These are phyloP conservation scores for Pseudoneurospora amorphoporcata DNA, from an alignment of 495 filamentous ascomycete genomes.

Conservation along the genomic window DNA sequence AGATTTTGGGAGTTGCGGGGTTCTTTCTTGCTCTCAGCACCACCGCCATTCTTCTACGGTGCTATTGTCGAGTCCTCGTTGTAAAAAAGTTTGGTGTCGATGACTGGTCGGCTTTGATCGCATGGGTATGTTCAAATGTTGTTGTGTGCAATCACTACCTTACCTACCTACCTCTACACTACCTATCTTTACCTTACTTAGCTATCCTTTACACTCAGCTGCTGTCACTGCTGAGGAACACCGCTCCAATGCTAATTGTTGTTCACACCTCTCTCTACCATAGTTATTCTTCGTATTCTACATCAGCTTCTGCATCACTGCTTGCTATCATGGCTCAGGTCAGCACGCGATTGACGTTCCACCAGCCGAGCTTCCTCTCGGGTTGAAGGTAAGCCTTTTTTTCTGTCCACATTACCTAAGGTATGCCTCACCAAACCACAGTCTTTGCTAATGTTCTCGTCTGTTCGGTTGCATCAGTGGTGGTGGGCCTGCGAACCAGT, in stretches of 20 bases:
- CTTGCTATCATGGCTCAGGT: background rate
- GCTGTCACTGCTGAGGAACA: no score
- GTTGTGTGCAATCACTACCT: no score
- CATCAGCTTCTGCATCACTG: background rate
- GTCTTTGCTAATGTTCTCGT: background rate
- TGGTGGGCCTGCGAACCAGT: conserved; percentile 18
- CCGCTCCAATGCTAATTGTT: background rate
- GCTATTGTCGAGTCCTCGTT: background rate
- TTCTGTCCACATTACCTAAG: no score
- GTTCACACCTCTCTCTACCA: background rate
- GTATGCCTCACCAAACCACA: no score
- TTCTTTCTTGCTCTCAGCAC: background rate
- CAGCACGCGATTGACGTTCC: background rate
- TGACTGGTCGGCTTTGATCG: background rate
- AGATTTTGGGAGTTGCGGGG: background rate
- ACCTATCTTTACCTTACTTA: background rate
- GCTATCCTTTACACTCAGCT: no score
- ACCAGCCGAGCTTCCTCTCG: background rate
- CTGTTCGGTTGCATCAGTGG: background rate
- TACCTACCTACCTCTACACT: no score
- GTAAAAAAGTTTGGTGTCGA: background rate
- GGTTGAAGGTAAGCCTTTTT: background rate
- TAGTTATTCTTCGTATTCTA: background rate
- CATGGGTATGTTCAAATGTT: background rate
- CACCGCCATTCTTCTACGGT: background rate